Evolutionary conservation across 257 asterid genomes (phyloP).

Genomic region (Lithospermum erythrorhizon): DNA sequence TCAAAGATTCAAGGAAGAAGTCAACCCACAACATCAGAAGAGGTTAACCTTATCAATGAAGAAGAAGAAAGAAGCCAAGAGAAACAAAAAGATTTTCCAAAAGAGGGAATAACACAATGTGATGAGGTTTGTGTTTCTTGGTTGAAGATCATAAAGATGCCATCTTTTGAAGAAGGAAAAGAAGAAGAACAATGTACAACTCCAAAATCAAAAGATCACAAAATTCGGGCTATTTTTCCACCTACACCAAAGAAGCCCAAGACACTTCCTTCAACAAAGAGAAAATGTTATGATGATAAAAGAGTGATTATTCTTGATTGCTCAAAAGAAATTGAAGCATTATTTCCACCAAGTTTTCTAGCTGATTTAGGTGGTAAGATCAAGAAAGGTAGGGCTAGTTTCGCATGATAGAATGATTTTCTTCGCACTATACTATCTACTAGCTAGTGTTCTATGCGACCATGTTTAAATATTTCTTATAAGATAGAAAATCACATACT

Average conservation of each 20-base stretch:
- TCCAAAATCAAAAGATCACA: slow-evolving; percentile 35
- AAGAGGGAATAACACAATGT: neutral
- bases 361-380: slow-evolving; percentile 39
- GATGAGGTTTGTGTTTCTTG: slow-evolving; percentile 3
- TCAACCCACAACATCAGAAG: slow-evolving; percentile 9
- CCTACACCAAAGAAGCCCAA: slow-evolving; percentile 62
- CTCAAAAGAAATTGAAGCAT: slow-evolving; percentile 37
- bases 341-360: slow-evolving; percentile 39
- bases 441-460: too few relatives aligned
- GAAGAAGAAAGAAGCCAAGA: slow-evolving; percentile 1
- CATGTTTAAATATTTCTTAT: too few relatives aligned
- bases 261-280: slow-evolving; percentile 25
- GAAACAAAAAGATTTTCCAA: slow-evolving; percentile 7
- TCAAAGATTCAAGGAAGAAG: slow-evolving; percentile 4
- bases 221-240: slow-evolving; percentile 30
- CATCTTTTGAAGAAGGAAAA: slow-evolving; percentile 4
- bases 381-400: slow-evolving; percentile 40
- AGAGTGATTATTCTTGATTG: slow-evolving; percentile 39
- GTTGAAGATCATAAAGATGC: slow-evolving; percentile 19
- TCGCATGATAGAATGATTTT: neutral
- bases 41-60: neutral
- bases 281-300: slow-evolving; percentile 11
- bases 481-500: too few relatives aligned
- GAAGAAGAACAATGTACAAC: slow-evolving; percentile 28
- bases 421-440: neutral